Base-by-base conservation (phyloP, 2,329 filamentous ascomycete species). In the Arthroderma sp. region DNA sequence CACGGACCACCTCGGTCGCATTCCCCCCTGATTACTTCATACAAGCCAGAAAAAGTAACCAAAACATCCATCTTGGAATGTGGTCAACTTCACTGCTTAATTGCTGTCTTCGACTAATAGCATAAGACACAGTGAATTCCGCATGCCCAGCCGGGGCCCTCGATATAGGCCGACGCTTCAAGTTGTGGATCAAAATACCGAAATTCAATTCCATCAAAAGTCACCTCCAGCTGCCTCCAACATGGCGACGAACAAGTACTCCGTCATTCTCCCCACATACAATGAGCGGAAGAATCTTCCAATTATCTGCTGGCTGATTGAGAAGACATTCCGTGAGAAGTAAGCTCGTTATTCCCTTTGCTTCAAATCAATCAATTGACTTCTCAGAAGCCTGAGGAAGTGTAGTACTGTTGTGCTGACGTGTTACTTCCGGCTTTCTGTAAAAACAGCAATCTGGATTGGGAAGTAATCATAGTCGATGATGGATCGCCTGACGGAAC, bases 381-480 rank as follows among this genome's bases (percentile, higher is more conserved):
- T 22, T 22, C 15, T 22, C 15, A 22, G 15, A 22, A 22, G 15
- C 3, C 15, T 22, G 15, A 22, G 15, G 3, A 22, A 22, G 15
- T 22, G 15, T 22, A 22, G 15, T 22, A 22, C 15, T 22, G 15
- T 22, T 22, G 15, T 22, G 15, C 45, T 42, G 40, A 37, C 38
- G 29, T 39, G n/a, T 47, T 39, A 38, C 36, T 4, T 11, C 15
- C 3, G 15, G 15, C 15, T 22, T 22, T 22, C 15, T 22, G 3
- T 22, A 22, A 22, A 22, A 28, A 22, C 22, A 94, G 89, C 61
- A 83, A 91, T 42, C 77, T 98, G 58, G 82, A 96, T 66, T 98
- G 86, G 86, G 88, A 98, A 71, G 75, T 98, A 63, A 83, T 98
- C 64, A 91, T 98, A 64, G 85, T 98, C 65, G 91, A 98, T 76